A percentile compares a stretch with the other conserved stretches of the same genome.
These are phyloP conservation scores for Neonothopanus nambi DNA, from an alignment of 1,284 basidiomycete genomes.

Conservation along the genomic window DNA sequence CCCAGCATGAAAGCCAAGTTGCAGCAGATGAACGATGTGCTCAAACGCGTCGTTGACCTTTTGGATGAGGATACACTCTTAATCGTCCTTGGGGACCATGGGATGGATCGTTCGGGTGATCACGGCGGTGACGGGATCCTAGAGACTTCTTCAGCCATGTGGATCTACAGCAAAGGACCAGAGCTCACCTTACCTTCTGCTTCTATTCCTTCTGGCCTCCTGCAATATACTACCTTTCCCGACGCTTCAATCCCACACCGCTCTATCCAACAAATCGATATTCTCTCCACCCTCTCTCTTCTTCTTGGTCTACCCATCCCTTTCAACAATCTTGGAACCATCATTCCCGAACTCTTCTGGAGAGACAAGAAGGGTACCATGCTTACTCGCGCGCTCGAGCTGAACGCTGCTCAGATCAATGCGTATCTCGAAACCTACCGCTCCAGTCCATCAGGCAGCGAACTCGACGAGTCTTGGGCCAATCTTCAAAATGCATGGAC, in stretches of 20 bases:
- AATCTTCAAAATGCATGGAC: slow-evolving; percentile 28
- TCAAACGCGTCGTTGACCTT: slow-evolving; percentile 66
- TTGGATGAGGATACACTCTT: slow-evolving; percentile 85
- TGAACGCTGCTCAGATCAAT: slow-evolving; percentile 81
- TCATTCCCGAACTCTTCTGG: slow-evolving; percentile 92
- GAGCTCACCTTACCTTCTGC: slow-evolving; percentile 39
- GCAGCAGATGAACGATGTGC: slow-evolving; percentile 83
- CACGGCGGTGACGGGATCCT: slow-evolving; percentile 91
- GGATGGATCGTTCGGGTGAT: slow-evolving; percentile 95
- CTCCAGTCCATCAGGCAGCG: slow-evolving; percentile 64
- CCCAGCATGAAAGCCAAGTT: slow-evolving; percentile 86
- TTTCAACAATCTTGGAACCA: slow-evolving; percentile 90
- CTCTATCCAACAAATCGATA: slow-evolving; percentile 89
- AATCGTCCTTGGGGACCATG: slow-evolving; percentile 94
- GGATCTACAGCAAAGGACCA: slow-evolving; percentile 84
- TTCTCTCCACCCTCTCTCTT: slow-evolving; percentile 89
- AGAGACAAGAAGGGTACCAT: slow-evolving; percentile 30
- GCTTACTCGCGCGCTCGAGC: slow-evolving; percentile 58
- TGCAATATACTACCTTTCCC: slow-evolving; percentile 64
- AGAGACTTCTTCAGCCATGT: slow-evolving; percentile 86
- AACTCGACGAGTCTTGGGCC: slow-evolving; percentile 67
- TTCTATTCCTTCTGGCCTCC: slow-evolving; percentile 48
- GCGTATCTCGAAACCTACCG: slow-evolving; percentile 80
- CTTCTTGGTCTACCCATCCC: slow-evolving; percentile 93
- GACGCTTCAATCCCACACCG: slow-evolving; percentile 57